Conservation (phyloP, 2,329 filamentous ascomycete genomes). For the Diaporthe citriasiana region DNA sequence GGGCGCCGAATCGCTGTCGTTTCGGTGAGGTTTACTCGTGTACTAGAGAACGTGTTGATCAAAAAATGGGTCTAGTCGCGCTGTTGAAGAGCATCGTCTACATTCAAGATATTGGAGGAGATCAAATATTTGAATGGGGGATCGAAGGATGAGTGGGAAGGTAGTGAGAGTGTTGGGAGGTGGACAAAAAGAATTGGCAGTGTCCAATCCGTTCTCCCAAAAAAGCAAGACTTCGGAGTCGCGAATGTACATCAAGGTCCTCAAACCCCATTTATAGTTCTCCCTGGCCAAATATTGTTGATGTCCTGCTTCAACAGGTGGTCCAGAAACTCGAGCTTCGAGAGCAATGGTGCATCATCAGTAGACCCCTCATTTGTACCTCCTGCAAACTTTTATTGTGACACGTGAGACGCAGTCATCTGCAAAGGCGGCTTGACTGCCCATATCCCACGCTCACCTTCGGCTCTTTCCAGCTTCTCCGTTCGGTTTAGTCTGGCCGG, state of each 20-base stretch:
- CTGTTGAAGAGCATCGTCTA: not conserved
- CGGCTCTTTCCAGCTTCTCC: not conserved
- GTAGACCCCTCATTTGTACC: not conserved
- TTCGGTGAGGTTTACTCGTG: not conserved
- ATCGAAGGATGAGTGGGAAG: too few species aligned
- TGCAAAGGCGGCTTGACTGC: not conserved
- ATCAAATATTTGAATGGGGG: not conserved
- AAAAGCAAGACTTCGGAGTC: not conserved
- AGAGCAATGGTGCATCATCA: not conserved
- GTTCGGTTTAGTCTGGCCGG: not conserved
- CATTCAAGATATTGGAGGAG: not conserved
- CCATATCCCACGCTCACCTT: not conserved
- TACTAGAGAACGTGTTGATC: not conserved
- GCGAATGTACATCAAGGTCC: not conserved
- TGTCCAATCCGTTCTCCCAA: not conserved
- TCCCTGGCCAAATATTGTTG: too few species aligned
- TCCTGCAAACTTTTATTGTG: not conserved
- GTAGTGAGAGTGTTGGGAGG: not conserved
- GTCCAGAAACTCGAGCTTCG: not conserved
- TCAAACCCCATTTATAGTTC: not conserved
- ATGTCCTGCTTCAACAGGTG: too few species aligned
- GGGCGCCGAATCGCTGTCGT: not conserved
- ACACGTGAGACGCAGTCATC: constrained; percentile 11
- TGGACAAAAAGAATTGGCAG: not conserved
- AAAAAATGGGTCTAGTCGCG: too few species aligned